phyloP scores from a whole-genome alignment of 192 early-diverging fungal species.

The Glomus cerebriforme region DNA sequence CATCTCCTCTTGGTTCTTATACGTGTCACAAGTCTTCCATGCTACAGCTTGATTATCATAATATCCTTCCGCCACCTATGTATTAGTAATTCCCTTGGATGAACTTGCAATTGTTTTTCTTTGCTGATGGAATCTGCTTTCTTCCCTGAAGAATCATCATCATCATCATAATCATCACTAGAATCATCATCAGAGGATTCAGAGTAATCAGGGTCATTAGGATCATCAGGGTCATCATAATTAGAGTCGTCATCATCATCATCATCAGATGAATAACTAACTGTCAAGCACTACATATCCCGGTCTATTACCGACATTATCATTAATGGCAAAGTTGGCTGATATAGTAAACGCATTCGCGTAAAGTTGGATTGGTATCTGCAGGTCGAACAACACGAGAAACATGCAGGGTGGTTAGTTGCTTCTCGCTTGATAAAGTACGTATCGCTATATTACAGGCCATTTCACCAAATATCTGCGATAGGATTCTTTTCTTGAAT shows the following conservation, averaged over 20 bases:
- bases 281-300: background rate
- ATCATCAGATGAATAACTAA: background rate
- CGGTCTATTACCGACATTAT: conserved; percentile 9
- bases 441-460: conserved; percentile 6
- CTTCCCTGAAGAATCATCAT: background rate
- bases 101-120: background rate
- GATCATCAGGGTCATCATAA: background rate
- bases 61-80: no score
- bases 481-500: background rate
- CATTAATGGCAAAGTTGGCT: no score
- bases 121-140: background rate
- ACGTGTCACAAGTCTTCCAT: no score
- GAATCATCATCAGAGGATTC: no score
- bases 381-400: background rate
- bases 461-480: no score
- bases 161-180: no score
- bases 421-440: conserved; percentile 18
- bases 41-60: no score
- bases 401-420: conserved; percentile 12
- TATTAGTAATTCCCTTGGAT: conserved; percentile 8
- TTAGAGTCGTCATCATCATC: background rate
- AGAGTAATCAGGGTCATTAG: background rate
- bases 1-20: no score
- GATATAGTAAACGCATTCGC: conserved; percentile 23
- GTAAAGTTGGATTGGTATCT: conserved; percentile 9